Evolutionary conservation across 768 basidiomycete species (phyloP), one percentile per base, ranked within the genome.

Genomic region (Galerina marginata): DNA sequence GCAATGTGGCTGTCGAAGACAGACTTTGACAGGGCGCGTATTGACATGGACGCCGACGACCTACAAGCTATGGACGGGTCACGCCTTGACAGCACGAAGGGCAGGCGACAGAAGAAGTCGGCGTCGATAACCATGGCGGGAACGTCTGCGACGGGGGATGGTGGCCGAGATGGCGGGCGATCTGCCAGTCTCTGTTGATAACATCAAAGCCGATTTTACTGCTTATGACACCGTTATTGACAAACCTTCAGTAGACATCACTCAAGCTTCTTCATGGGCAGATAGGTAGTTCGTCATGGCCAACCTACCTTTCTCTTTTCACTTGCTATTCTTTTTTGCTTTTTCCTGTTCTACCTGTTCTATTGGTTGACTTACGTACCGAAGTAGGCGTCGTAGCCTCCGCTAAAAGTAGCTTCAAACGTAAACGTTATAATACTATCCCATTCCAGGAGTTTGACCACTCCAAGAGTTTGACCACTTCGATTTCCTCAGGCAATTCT

Each of bases 111-210:
- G 15, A 72, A 78, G 12, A 70, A 85, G 61, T 70, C 80, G 29
- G 6, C 29, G 52, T 79, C 83, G 51, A 70, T 81, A 68, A 78
- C 84, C 45, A 72, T 91, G 72, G 85, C 88, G n/a, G 59, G 88
- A 90, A 61, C 77, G 88, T 37, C 65, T 91, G 65, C 77, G 91
- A 66, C 76, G 91, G 61, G 91, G 90, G 0, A 88, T 92, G 87
- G 88, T 88, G 7, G 89, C 88, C 1, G 92, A 93, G 75, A 86
- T 93, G 83, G 87, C 86, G 42, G 80, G 81, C 1, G 92, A 93
- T 71, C 64, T 93, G 61, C n/a, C 86, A 88, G 68, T 77, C 83
- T 4, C 70, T 93, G 66, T 58, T 93, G 73, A 84, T 74, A 59
- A 91, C 86, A 66, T 81, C 90, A 11, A 87, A 85, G 65, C 82